Evolutionary conservation across 495 filamentous ascomycete species (phyloP).

Genomic region (Neurospora sp.): DNA sequence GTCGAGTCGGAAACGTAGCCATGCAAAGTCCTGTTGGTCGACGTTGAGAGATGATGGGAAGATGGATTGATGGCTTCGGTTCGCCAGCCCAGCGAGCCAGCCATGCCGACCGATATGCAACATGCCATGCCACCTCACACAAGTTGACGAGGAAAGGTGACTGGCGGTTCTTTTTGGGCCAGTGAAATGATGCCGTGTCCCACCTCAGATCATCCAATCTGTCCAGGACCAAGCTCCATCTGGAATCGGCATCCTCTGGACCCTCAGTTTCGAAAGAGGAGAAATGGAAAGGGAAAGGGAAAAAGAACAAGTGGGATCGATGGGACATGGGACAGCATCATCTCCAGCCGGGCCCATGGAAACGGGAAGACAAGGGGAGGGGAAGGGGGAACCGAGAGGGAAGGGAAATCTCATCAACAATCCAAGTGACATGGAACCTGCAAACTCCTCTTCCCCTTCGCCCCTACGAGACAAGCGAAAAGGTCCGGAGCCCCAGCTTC

Average conservation of each 20-base stretch:
- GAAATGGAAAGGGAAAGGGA: neutral
- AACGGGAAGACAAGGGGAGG: neutral
- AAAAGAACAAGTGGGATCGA: neutral
- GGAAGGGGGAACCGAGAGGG: neutral
- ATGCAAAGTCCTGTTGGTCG: neutral
- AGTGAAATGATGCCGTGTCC: neutral
- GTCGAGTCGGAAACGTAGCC: neutral
- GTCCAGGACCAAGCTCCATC: neutral
- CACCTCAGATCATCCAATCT: neutral
- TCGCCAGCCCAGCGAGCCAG: neutral
- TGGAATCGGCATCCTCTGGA: neutral
- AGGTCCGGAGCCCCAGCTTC: neutral
- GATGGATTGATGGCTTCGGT: neutral
- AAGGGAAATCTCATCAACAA: neutral
- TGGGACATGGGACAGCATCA: neutral
- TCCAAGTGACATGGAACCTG: neutral
- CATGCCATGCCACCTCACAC: neutral
- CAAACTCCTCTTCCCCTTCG: neutral
- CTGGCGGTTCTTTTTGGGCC: neutral
- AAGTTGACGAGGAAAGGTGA: neutral
- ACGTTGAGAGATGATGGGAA: neutral
- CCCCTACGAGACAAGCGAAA: neutral
- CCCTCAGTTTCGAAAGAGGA: neutral
- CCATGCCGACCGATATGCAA: neutral
- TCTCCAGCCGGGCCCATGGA: neutral